Evolutionary conservation across 306 rosid genomes (phyloP).

Genomic region (Begonia masoniana): DNA sequence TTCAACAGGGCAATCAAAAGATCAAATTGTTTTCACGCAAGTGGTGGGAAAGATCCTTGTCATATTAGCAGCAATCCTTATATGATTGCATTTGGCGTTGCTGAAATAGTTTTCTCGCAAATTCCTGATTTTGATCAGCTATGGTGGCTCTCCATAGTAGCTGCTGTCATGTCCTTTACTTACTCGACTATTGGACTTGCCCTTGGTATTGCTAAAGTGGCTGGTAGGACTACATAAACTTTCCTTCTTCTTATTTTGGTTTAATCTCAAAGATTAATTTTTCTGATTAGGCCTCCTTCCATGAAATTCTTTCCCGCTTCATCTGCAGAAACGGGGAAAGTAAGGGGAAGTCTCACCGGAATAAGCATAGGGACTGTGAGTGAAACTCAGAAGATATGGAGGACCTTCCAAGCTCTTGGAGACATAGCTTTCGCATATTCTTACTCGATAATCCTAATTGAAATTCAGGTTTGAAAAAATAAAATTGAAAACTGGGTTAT

Average conservation of each 20-base stretch:
- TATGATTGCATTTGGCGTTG: slow-evolving; percentile 47
- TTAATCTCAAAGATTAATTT: background rate
- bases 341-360: slow-evolving; percentile 25
- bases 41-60: slow-evolving; percentile 13
- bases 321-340: slow-evolving; percentile 10
- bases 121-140: slow-evolving; percentile 60
- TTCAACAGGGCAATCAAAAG: slow-evolving; percentile 15
- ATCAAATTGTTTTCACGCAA: slow-evolving; percentile 10
- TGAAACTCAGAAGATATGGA: slow-evolving; percentile 23
- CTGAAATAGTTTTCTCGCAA: slow-evolving; percentile 60
- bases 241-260: too few species aligned
- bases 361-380: slow-evolving; percentile 9
- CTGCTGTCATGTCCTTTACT: slow-evolving; percentile 64
- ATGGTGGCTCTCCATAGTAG: slow-evolving; percentile 59
- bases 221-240: slow-evolving; percentile 4
- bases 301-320: background rate
- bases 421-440: slow-evolving; percentile 32
- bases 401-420: slow-evolving; percentile 31
- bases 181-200: slow-evolving; percentile 60
- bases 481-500: too few species aligned
- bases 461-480: slow-evolving; percentile 17
- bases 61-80: slow-evolving; percentile 13
- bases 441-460: slow-evolving; percentile 24
- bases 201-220: slow-evolving; percentile 23
- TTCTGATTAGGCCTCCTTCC: too few species aligned